Evolutionary conservation across 2,329 filamentous ascomycete species (phyloP).

Genomic region (Nemania serpens): DNA sequence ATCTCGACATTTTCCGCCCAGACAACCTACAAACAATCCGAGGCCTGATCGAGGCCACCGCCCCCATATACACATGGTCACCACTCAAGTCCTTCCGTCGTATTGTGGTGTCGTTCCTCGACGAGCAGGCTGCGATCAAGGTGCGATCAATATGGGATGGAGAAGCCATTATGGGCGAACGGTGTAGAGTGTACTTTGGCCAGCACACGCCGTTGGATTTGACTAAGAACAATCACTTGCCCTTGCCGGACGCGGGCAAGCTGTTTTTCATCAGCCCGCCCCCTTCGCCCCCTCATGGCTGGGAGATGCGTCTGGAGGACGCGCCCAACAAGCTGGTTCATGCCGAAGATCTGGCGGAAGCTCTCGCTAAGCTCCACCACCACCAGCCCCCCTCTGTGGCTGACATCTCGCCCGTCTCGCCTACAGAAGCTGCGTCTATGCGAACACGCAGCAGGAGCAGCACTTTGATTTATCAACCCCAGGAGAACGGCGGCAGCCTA

Average conservation of each 20-base stretch:
- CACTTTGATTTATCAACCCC: conserved; percentile 68
- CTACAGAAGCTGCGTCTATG: conserved; percentile 44
- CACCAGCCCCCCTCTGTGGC: conserved; percentile 34
- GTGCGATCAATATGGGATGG: conserved; percentile 77
- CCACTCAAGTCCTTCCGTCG: conserved; percentile 82
- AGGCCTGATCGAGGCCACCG: conserved; percentile 70
- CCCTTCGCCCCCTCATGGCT: conserved; percentile 69
- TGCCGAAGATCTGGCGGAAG: conserved; percentile 70
- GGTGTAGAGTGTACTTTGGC: conserved; percentile 71
- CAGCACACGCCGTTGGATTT: conserved; percentile 61
- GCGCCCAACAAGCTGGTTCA: conserved; percentile 73
- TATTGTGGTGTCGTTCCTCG: conserved; percentile 79
- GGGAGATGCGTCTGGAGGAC: conserved; percentile 70
- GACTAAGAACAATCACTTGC: conserved; percentile 59
- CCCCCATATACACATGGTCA: conserved; percentile 75
- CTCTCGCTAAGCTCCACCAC: conserved; percentile 65
- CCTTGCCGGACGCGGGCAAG: conserved; percentile 71
- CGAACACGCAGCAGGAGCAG: conserved; percentile 62
- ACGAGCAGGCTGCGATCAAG: conserved; percentile 68
- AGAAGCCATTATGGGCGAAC: conserved; percentile 72
- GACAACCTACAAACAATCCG: conserved; percentile 76
- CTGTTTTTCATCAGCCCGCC: conserved; percentile 75
- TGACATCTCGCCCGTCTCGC: conserved; percentile 43
- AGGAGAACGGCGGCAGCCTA: conserved; percentile 58
- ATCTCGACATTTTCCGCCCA: conserved; percentile 73